Percentiles rank a stretch among this genome's conserved stretches.
phyloP scores from a whole-genome alignment of 139 green algal species.

The Edaphochlamys debaryana region DNA sequence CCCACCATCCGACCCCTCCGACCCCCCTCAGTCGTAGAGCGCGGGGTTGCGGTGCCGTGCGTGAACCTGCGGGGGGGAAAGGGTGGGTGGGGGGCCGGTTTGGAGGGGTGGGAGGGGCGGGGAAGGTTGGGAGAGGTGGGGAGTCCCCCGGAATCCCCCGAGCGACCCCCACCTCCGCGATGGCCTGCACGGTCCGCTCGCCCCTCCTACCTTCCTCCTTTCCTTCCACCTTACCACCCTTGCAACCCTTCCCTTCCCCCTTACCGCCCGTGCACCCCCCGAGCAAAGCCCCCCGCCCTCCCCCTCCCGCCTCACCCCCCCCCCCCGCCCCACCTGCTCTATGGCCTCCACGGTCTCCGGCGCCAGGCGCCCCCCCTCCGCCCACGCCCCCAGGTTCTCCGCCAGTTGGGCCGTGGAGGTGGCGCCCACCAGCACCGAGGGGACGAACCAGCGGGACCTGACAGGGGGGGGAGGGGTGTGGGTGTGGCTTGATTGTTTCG shows the following conservation, averaged over 20 bases:
- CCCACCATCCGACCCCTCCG: no score
- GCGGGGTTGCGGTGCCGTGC: slow-evolving; percentile 6
- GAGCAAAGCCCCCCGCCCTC: no score
- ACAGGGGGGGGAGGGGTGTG: not conserved
- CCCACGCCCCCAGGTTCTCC: slow-evolving; percentile 59
- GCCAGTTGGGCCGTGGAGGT: slow-evolving; percentile 64
- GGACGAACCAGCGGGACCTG: slow-evolving; percentile 51
- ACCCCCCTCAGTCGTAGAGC: slow-evolving; percentile 12
- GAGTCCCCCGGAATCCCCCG: no score
- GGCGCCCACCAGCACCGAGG: slow-evolving; percentile 62
- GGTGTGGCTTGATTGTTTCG: not conserved
- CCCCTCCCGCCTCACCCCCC: not conserved
- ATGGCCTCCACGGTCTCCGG: slow-evolving; percentile 58
- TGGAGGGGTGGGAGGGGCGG: no score
- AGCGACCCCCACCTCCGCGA: no score
- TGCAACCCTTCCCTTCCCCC: no score
- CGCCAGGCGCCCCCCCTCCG: slow-evolving; percentile 23
- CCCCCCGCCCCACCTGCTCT: slow-evolving; percentile 46
- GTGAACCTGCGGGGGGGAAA: not conserved
- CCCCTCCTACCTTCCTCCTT: no score
- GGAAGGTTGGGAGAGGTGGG: no score
- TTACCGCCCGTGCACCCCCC: no score
- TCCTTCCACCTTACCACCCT: no score
- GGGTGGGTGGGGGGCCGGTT: no score
- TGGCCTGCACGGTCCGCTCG: no score